phyloP scores from a whole-genome alignment of 1,139 yeast genomes.

The Diutina neorugosa region DNA sequence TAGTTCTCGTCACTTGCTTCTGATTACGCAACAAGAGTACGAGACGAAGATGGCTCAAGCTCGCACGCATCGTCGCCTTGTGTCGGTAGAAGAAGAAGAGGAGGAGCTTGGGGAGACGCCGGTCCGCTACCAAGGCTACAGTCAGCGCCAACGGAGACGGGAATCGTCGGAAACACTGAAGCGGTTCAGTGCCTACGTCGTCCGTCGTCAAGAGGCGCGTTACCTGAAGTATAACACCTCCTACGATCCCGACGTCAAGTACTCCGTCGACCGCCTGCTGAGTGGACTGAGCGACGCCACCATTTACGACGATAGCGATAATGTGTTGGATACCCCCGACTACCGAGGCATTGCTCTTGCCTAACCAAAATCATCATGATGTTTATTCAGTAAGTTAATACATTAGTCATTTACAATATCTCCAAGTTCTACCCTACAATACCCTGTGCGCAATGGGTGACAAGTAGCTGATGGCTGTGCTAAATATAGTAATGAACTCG shows the following conservation, averaged over 20 bases:
- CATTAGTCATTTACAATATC: too few relatives aligned
- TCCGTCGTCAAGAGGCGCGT: background rate
- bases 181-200: background rate
- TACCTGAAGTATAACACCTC: background rate
- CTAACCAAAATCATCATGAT: too few relatives aligned
- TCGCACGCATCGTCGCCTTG: background rate
- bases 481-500: too few relatives aligned
- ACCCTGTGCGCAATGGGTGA: too few relatives aligned
- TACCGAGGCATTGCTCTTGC: background rate
- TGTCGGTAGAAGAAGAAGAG: background rate
- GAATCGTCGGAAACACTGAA: background rate
- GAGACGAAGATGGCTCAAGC: background rate
- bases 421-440: too few relatives aligned
- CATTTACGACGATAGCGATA: background rate
- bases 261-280: background rate
- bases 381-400: too few relatives aligned
- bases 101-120: background rate
- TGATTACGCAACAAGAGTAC: background rate
- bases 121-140: background rate
- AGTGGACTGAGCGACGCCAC: conserved; percentile 4
- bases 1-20: background rate
- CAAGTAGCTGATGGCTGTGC: too few relatives aligned
- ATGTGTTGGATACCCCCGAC: background rate
- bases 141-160: background rate
- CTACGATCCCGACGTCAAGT: background rate